Evolutionary conservation across 495 filamentous ascomycete species (phyloP), one percentile per base, ranked within the genome.

Genomic region (Poronia punctata): DNA sequence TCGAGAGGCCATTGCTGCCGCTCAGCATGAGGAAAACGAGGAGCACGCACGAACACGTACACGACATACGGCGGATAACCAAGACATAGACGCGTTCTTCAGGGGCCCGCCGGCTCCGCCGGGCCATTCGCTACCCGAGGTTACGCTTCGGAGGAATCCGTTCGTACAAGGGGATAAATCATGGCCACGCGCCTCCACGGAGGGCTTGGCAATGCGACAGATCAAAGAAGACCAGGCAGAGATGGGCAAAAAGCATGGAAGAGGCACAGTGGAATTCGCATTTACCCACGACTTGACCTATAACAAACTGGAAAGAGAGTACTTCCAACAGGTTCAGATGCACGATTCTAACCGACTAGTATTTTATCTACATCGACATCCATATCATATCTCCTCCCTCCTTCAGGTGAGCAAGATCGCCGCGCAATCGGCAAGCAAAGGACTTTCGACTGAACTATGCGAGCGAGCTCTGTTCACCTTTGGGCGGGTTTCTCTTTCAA

Each of bases 401-500:
- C 79, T 96, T 29, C 88, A 95, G 58, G 87, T 92, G 15, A 93
- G 87, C 38, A 87, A 89, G 58, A 83, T 96, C 30, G 87, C 87
- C 14, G 86, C 88, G 56, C 84, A 95, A 29, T 84, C 95, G 53
- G 73, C 84, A 23, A 90, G 97, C 54, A 79, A 87, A 48, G 78
- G 88, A 3, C 74, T 87, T 3, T 78, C 90, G 2, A 82, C 86
- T 17, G 92, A 97, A 50, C 74, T 96, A 7, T 78, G 95, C 35
- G 92, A 97, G 62, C 73, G 92, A 23, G 88, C 90, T 2, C 71
- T 99, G 8, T 97, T 95, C 66, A 85, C 84, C 21, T 92, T 99
- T 53, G 92, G 92, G 11, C 76, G 93, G 7, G 84, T 87, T 4
- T 75, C 82, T 1, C 79, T 88, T 41, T 88, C 85, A 8, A 76